These are phyloP conservation scores for Aspergillus tanneri DNA, from an alignment of 2,329 filamentous ascomycete species.

Conservation along the genomic window DNA sequence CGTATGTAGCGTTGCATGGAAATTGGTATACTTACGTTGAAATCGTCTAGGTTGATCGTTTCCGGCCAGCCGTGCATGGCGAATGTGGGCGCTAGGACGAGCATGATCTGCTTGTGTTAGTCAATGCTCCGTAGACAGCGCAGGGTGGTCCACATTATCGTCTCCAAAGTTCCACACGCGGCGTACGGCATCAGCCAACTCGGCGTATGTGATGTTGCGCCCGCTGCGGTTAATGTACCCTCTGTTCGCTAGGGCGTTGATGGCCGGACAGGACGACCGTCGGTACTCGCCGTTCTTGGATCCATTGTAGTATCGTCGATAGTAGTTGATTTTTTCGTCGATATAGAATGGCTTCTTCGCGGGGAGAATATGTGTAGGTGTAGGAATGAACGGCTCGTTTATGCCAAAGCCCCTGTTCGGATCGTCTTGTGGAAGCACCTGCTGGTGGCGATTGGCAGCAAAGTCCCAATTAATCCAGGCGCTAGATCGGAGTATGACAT, in stretches of 20 bases:
- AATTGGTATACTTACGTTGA: background rate
- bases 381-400: constrained; percentile 2
- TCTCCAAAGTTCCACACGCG: constrained; percentile 2
- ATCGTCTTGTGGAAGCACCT: background rate
- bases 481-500: background rate
- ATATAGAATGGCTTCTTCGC: background rate
- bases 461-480: background rate
- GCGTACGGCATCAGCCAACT: background rate
- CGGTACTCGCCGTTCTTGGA: background rate
- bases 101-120: background rate
- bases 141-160: background rate
- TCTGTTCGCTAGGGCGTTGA: background rate
- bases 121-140: background rate
- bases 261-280: background rate
- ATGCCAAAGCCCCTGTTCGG: background rate
- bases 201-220: background rate
- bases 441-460: background rate
- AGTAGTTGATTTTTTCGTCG: background rate
- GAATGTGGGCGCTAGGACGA: constrained; percentile 1
- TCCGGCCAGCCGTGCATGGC: constrained; percentile 1
- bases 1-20: background rate
- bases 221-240: constrained; percentile 2
- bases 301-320: background rate
- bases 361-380: background rate
- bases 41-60: background rate